A percentile compares a stretch with the other conserved stretches of the same genome.
These are phyloP conservation scores for Durotheca rogersii DNA, from an alignment of 495 filamentous ascomycete genomes.

Conservation along the genomic window DNA sequence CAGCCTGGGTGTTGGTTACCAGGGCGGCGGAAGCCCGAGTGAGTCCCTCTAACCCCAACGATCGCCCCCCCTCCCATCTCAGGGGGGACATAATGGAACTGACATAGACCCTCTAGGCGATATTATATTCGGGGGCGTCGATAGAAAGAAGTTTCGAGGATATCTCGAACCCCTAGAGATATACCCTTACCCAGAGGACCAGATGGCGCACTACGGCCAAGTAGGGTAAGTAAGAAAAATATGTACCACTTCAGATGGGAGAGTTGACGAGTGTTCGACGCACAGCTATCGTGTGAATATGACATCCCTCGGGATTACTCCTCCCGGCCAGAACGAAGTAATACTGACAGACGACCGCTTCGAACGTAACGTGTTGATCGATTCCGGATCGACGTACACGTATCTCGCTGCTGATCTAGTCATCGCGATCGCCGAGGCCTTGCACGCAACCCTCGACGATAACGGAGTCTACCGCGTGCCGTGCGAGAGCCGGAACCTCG, in stretches of 20 bases:
- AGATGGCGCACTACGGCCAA: constrained; percentile 39
- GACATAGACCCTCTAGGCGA: constrained; percentile 34
- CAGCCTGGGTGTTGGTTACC: constrained; percentile 61
- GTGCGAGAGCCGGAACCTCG: constrained; percentile 35
- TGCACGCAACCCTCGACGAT: constrained; percentile 38
- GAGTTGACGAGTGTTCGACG: background rate
- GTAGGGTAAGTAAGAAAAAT: constrained; percentile 29
- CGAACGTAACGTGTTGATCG: constrained; percentile 41
- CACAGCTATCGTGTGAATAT: constrained; percentile 46
- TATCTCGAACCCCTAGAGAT: constrained; percentile 44
- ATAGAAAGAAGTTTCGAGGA: constrained; percentile 45
- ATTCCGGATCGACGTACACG: constrained; percentile 45
- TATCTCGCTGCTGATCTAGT: constrained; percentile 45
- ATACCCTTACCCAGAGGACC: constrained; percentile 44
- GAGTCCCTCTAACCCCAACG: background rate
- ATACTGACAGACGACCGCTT: constrained; percentile 39
- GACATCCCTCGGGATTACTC: constrained; percentile 44
- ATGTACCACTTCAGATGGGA: background rate
- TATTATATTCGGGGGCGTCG: constrained; percentile 49
- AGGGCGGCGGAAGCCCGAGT: constrained; percentile 44
- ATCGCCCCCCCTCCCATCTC: constrained; percentile 8
- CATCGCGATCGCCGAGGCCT: constrained; percentile 35
- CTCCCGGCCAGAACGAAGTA: constrained; percentile 28
- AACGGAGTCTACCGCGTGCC: constrained; percentile 43
- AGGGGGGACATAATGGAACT: constrained; percentile 50